Percentiles rank a stretch among this genome's conserved stretches.
Conservation (phyloP, 441 rosid species). For the Euphorbia corollata region DNA sequence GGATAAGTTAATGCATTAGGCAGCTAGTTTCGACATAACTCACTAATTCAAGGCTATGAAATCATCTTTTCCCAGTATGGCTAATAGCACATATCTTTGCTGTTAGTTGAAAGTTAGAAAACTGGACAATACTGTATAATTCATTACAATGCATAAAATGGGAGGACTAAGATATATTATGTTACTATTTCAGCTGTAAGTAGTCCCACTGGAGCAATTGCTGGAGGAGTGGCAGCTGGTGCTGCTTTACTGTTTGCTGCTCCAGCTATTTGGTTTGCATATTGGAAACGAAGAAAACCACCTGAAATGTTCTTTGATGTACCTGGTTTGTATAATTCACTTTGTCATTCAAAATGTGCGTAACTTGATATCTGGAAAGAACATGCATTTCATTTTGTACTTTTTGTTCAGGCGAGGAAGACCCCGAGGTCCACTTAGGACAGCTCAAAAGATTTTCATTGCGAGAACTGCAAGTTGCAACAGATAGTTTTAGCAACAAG, state of each 20-base stretch:
- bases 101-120: background rate
- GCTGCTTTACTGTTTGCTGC: conserved; percentile 84
- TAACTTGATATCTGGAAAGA: background rate
- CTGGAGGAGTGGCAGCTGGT: conserved; percentile 90
- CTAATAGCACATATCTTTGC: no score
- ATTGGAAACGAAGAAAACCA: conserved; percentile 75
- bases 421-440: conserved; percentile 79
- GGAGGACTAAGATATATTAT: conserved; percentile 1
- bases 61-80: background rate
- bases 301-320: conserved; percentile 76
- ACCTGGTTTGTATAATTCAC: conserved; percentile 54
- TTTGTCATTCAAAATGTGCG: conserved; percentile 8
- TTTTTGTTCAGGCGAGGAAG: conserved; percentile 58
- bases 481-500: conserved; percentile 76
- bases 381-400: conserved; percentile 11
- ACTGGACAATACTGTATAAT: background rate
- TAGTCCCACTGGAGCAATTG: conserved; percentile 69
- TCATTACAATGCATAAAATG: background rate
- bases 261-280: conserved; percentile 78
- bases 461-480: conserved; percentile 81
- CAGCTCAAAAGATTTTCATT: conserved; percentile 87
- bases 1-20: no score
- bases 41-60: background rate
- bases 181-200: conserved; percentile 40
- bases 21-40: no score